Base-by-base conservation (phyloP, 2,329 filamentous ascomycete genomes). In the Hypoxylon sp. region DNA sequence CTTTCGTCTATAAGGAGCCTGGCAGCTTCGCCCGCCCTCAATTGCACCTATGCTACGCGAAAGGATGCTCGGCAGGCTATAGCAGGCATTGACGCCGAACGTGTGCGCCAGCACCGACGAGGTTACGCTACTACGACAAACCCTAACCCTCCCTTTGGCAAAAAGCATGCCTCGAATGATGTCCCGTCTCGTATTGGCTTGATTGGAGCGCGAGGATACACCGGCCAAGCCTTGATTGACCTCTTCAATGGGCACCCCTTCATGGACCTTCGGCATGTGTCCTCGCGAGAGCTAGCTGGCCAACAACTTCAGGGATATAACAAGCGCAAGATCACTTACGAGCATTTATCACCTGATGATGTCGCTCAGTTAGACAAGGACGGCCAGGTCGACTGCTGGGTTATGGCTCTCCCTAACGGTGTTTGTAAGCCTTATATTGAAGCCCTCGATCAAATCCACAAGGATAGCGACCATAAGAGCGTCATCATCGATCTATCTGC, bases 361-460 rank as follows among this genome's bases (percentile, higher is more conserved):
- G 91, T 97, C 11, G 89, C 90, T 70, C 87, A 90, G 64, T 93
- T 98, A 88, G 93, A 96, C 70, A 90, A 92, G 78, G 89, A 91
- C 33, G 92, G 92, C 57, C 89, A 94, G 76, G 90, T 98, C 54
- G 95, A 98, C 83, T 96, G 93, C 82, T 98, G 94, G 94, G 93
- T 98, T 48, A 96, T 98, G 93, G 96, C 96, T 37, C 89, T 98
- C 31, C 96, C 95, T 48, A 99, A 98, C 77, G 93, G 93, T 68
- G 94, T 97, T 54, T 98, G 94, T 88, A 92, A 94, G 83, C 94
- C 96, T 0, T 99, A 92, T 74, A 92, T 98, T 9, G 93, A 98
- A 71, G 95, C 95, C 6, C 88, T 98, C 59, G 88, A 94, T 6
- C 74, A 87, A 91, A 76, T 88, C 87, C 33, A 89, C 89, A 64